Conservation (phyloP, 441 rosid species). For the Populus hybrid region DNA sequence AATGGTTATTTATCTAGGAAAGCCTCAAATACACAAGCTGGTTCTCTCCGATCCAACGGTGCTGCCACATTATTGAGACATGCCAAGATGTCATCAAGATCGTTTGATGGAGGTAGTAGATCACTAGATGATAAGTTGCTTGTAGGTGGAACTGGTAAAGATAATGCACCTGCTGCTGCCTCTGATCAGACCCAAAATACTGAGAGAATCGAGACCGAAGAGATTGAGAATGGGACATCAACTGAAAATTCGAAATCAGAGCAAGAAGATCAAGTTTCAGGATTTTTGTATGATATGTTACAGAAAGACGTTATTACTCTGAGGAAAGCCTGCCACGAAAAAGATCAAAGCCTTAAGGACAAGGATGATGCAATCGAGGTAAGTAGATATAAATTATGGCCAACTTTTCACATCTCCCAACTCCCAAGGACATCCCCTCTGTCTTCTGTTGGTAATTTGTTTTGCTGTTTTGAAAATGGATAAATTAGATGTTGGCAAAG, state of each 20-base stretch:
- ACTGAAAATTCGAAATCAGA: conserved; percentile 27
- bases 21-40: conserved; percentile 21
- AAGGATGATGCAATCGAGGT: conserved; percentile 57
- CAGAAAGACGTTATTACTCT: conserved; percentile 48
- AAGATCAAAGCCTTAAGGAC: conserved; percentile 45
- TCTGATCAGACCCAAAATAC: conserved; percentile 12
- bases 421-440: background rate
- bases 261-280: conserved; percentile 38
- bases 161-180: conserved; percentile 5
- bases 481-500: conserved; percentile 48
- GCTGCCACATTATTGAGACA: conserved; percentile 32
- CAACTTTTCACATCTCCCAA: background rate
- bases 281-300: conserved; percentile 44
- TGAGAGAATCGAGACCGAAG: conserved; percentile 4
- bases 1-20: conserved; percentile 34
- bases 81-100: conserved; percentile 31
- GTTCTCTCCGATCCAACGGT: conserved; percentile 31
- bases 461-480: conserved; percentile 8
- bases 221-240: conserved; percentile 20
- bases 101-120: conserved; percentile 42
- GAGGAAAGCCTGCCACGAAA: conserved; percentile 42
- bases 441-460: conserved; percentile 1
- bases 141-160: conserved; percentile 20
- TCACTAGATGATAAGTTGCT: conserved; percentile 29
- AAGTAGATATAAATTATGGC: background rate